These are phyloP conservation scores for Immersiporthe knoxdaviesiana DNA, from an alignment of 2,329 filamentous ascomycete genomes.

Conservation along the genomic window DNA sequence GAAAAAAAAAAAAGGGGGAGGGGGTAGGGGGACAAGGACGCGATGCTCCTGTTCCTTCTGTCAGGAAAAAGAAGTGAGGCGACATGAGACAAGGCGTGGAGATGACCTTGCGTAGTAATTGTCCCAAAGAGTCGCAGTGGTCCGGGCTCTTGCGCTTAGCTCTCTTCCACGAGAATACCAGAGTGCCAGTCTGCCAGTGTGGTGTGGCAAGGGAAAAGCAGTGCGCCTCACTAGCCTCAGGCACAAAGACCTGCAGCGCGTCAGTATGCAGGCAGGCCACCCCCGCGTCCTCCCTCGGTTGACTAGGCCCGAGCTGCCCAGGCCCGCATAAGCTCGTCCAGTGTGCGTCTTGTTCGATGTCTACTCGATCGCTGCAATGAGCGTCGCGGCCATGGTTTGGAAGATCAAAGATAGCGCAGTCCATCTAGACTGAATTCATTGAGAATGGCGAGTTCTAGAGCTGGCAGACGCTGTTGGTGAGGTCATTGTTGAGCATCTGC, in stretches of 20 bases:
- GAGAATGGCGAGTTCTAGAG: constrained; percentile 4
- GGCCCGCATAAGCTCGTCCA: constrained; percentile 7
- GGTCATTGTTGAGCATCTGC: constrained; percentile 4
- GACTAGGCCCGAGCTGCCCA: constrained; percentile 13
- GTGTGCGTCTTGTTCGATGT: neutral
- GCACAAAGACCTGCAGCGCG: constrained; percentile 18
- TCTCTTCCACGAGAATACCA: constrained; percentile 6
- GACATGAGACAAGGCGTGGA: constrained; percentile 12
- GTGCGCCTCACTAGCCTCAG: constrained; percentile 18
- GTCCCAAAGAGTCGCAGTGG: constrained; percentile 12
- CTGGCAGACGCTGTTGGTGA: neutral
- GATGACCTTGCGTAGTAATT: constrained; percentile 12
- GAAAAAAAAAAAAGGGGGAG: too few species aligned
- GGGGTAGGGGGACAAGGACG: neutral
- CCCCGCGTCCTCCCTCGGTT: constrained; percentile 8
- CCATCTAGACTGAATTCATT: constrained; percentile 9
- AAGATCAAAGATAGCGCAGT: constrained; percentile 8
- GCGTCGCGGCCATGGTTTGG: constrained; percentile 22
- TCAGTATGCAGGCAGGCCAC: constrained; percentile 18
- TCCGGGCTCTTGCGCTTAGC: constrained; percentile 15
- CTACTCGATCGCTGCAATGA: constrained; percentile 4
- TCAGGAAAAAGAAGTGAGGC: constrained; percentile 10
- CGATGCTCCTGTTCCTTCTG: neutral
- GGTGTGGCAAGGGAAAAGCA: constrained; percentile 11
- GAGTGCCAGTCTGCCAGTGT: too few species aligned